phyloP scores from a whole-genome alignment of 495 filamentous ascomycete genomes.

The Penicillium tannophilum region DNA sequence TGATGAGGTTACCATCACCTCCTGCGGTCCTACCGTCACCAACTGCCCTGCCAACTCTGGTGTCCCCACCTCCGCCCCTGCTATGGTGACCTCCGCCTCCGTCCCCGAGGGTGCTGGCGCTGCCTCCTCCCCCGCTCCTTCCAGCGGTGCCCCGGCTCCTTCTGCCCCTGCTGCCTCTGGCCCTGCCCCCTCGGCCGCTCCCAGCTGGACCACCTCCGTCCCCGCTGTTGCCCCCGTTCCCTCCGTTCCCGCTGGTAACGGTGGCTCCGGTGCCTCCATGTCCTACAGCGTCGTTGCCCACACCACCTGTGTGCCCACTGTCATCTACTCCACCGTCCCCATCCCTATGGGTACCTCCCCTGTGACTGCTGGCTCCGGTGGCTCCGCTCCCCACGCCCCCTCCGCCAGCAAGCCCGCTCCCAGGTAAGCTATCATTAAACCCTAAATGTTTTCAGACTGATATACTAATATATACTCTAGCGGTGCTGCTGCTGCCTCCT shows the following conservation, averaged over 20 bases:
- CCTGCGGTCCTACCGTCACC: constrained; percentile 61
- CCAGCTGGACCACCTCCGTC: constrained; percentile 10
- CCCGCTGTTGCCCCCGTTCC: constrained; percentile 13
- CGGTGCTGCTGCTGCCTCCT: constrained; percentile 2
- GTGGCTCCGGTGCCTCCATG: constrained; percentile 5
- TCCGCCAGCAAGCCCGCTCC: constrained; percentile 14
- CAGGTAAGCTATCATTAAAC: constrained; percentile 18
- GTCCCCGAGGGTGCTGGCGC: constrained; percentile 22
- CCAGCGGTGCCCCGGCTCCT: constrained; percentile 17
- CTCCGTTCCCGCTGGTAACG: constrained; percentile 1
- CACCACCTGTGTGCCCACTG: constrained; percentile 49
- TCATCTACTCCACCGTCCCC: constrained; percentile 41
- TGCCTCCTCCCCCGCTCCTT: constrained; percentile 13
- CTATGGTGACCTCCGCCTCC: constrained; percentile 21
- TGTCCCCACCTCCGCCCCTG: constrained; percentile 21
- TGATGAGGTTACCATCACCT: constrained; percentile 58
- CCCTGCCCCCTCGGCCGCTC: constrained; percentile 15
- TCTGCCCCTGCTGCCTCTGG: constrained; percentile 17
- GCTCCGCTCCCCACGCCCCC: constrained; percentile 28
- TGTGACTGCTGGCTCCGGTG: constrained; percentile 21
- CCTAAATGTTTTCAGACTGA: background rate
- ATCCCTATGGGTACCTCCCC: constrained; percentile 20
- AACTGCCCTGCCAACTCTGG: constrained; percentile 53
- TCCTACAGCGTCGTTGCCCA: constrained; percentile 28
- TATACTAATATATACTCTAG: constrained; percentile 5